Conservation (phyloP, 768 basidiomycete genomes). For the Multifurca ochricompacta region DNA sequence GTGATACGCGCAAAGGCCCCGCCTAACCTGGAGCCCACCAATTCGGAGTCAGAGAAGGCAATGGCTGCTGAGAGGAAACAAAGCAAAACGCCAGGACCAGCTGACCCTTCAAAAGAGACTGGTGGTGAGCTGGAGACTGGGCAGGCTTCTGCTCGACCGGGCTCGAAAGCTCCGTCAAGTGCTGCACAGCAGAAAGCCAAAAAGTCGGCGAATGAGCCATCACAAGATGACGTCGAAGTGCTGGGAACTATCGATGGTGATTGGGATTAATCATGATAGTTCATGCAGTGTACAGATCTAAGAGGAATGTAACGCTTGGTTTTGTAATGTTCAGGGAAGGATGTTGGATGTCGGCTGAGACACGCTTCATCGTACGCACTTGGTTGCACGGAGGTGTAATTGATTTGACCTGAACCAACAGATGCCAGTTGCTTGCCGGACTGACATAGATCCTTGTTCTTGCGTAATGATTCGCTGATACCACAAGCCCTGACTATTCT, state of each 20-base stretch:
- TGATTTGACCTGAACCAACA: neutral
- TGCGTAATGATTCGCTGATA: neutral
- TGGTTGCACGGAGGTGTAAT: neutral
- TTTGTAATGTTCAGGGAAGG: too few relatives aligned
- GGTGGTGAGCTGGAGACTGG: neutral
- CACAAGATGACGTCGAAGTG: slow-evolving; percentile 26
- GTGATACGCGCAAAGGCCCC: slow-evolving; percentile 45
- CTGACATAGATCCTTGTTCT: too few relatives aligned
- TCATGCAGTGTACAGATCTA: neutral
- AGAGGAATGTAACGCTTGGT: neutral
- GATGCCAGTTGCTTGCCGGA: too few relatives aligned
- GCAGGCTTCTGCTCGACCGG: slow-evolving; percentile 1
- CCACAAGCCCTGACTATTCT: neutral
- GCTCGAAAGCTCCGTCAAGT: neutral
- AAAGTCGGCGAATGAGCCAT: slow-evolving; percentile 9
- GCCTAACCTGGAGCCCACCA: slow-evolving; percentile 29
- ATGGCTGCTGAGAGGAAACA: slow-evolving; percentile 7
- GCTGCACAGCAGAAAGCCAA: slow-evolving; percentile 7
- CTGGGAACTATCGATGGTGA: slow-evolving; percentile 27
- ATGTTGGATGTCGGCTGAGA: neutral
- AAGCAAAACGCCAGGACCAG: slow-evolving; percentile 13
- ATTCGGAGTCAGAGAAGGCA: neutral
- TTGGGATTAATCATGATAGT: slow-evolving; percentile 15
- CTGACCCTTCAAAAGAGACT: slow-evolving; percentile 1
- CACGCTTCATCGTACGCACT: neutral